Evolutionary conservation across 306 rosid genomes (phyloP), one percentile per base, ranked within the genome.

Genomic region (Benincasa hispida): DNA sequence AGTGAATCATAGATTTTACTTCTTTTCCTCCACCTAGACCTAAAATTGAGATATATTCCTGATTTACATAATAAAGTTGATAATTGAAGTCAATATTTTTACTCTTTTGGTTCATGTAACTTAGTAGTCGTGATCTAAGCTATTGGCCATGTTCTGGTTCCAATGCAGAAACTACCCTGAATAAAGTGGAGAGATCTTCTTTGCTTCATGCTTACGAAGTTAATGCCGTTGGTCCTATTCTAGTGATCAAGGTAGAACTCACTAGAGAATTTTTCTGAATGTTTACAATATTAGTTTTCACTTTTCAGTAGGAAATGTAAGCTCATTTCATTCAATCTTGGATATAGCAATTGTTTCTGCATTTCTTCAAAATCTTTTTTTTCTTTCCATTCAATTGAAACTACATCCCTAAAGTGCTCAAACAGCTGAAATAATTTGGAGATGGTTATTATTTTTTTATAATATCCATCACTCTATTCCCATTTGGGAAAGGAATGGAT

Each of bases 211-310:
- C 98, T 10, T 93, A 90, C 35, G 98, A 91, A 85, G 86, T 91
- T 79, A 93, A 93, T 81, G 94, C 98, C 3, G 92, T 89, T 5
- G 98, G 98, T 82, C 98, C 98, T 58, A 81, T 90, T 78, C 81
- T 93, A 74, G 97, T 91, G 82, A 88, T 90, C 84, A 93, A 93
- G 98, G 98, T 93, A 86, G 79, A 45, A 58, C 63, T 41, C 74
- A 18, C 76, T 77, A 60, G 2, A 48, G 21, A 7, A 6, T 47
- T 35, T 6, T 72, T 51, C 42, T 30, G n/a, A 9, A 10, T 11
- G 35, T 58, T 34, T 58, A 27, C 34, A 68, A 68, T 42, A 42
- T 68, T 41, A 42, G 53, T 60, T 27, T 60, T 28, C 21, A 60
- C 41, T 39, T 67, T 41, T 42, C 54, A 41, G 74, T 67, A n/a